Evolutionary conservation across 106 monocot genomes (phyloP), one percentile per base, ranked within the genome.

Genomic region (Acanthochlamys bracteata): DNA sequence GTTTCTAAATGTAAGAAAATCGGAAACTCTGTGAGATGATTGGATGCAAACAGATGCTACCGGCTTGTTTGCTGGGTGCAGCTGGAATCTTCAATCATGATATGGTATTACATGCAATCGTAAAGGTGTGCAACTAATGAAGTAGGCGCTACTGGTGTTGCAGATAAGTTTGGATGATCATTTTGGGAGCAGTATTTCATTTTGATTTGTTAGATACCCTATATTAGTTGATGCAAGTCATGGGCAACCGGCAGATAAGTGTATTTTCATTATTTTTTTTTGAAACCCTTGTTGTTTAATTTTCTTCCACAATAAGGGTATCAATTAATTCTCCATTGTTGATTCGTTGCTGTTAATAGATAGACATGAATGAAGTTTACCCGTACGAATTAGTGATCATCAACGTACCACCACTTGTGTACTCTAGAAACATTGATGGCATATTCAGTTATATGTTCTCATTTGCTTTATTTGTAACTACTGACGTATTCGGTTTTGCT

Each of bases 221-320:
- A 41, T 54, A 54, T 67, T 39, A 27, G 39, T 67, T 55, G 20
- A n/a, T 26, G 54, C 17, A 49, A 51, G 39, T 33, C 9, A 46
- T 46, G 45, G 7, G 13, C 24, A n/a, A 23, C 17, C 14, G 25
- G n/a, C 14, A 14, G 15, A 4, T 17, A 2, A 15, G 8, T 41
- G 20, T 40, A 17, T 49, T 23, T 41, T 57, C 19, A 42, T 24
- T 45, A 2, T 13, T 17, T 20, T 41, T 52, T 42, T 55, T 51
- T 42, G 42, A n/a, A 24, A 41, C 63, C 63, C 71, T 71, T 71
- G 24, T 64, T 64, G 70, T 33, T 61, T 24, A 7, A 33, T 70
- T 72, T 64, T 64, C 42, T 72, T 64, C 25, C 25, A 26, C 63
- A 55, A 55, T 55, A 63, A 56, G 64, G 72, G 72, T 42, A 45